Evolutionary conservation across 1,284 basidiomycete species (phyloP).

Genomic region (Ceraceosorus guamensis): DNA sequence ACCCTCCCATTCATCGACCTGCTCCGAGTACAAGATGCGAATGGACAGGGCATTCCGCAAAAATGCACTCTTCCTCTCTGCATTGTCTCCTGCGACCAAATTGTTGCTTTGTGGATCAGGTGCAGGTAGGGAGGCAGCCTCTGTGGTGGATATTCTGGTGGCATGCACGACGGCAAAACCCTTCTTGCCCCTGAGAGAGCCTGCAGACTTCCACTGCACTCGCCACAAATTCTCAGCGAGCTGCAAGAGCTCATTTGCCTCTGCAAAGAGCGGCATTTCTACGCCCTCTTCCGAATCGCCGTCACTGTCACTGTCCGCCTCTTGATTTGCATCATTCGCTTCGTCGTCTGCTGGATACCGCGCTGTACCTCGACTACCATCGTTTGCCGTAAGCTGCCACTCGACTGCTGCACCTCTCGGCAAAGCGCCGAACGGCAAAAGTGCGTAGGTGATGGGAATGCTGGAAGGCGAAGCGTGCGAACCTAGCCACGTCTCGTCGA

Average conservation of each 20-base stretch:
- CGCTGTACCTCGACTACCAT: no score
- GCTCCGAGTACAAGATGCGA: no score
- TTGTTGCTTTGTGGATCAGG: neutral
- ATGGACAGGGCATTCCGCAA: no score
- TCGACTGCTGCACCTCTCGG: slow-evolving; percentile 33
- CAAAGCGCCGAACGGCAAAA: slow-evolving; percentile 16
- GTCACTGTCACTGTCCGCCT: slow-evolving; percentile 10
- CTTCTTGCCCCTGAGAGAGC: neutral
- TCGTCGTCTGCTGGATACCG: no score
- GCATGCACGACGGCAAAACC: slow-evolving; percentile 1
- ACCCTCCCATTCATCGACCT: no score
- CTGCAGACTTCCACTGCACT: neutral
- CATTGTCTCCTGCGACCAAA: neutral
- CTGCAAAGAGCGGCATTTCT: slow-evolving; percentile 1
- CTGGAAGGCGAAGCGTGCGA: neutral
- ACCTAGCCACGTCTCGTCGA: slow-evolving; percentile 8
- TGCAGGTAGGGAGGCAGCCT: neutral
- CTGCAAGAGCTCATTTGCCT: neutral
- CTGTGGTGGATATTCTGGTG: no score
- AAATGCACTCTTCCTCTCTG: no score
- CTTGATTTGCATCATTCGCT: neutral
- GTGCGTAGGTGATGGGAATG: slow-evolving; percentile 27
- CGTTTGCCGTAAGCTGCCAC: slow-evolving; percentile 43
- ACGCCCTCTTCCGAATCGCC: slow-evolving; percentile 25
- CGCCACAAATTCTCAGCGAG: neutral